Evolutionary conservation across 1,284 basidiomycete genomes (phyloP), one percentile per base, ranked within the genome.

Genomic region (Ganoderma lingzhi): DNA sequence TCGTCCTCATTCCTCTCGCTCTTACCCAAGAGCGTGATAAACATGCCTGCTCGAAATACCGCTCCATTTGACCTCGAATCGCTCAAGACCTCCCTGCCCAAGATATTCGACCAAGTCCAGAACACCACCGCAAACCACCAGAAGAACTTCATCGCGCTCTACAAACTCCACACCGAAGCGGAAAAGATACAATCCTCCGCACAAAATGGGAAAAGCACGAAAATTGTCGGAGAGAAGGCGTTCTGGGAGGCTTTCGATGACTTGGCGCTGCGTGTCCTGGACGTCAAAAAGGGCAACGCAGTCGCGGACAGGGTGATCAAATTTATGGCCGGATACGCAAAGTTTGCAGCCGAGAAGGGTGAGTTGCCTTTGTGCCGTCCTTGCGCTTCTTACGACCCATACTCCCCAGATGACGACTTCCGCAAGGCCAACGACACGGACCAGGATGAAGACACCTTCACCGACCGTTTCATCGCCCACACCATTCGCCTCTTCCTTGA

Each of bases 91-190:
- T 73, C 76, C 6, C 74, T 90, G 9, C 85, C 88, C 6, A 87
- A 86, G 59, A 89, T 90, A 64, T 95, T 95, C 70, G 92, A 95
- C 67, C 94, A 98, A 80, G 93, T 90, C 0, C 97, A 99, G 79
- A 82, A 84, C 53, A 92, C 95, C 0, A 80, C 92, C 12, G 94
- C 96, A 8, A 96, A 95, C 79, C 96, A 95, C 80, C 88, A 93
- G 71, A 99, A 99, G 86, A 98, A 98, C 81, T 88, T 92, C 69
- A 93, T 96, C 63, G 90, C 92, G 0, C 87, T 99, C 2, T 88
- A 93, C 83, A 96, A 96, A 79, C 81, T 97, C 53, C 96, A 98
- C 74, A 76, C 84, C 23, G 88, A 91, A 73, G 91, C 91, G 37
- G 85, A 89, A 0, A 76, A 81, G 2, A 80, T 93, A 73, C 90